These are phyloP conservation scores for Calocybe indica DNA, from an alignment of 768 basidiomycete genomes.

Conservation along the genomic window DNA sequence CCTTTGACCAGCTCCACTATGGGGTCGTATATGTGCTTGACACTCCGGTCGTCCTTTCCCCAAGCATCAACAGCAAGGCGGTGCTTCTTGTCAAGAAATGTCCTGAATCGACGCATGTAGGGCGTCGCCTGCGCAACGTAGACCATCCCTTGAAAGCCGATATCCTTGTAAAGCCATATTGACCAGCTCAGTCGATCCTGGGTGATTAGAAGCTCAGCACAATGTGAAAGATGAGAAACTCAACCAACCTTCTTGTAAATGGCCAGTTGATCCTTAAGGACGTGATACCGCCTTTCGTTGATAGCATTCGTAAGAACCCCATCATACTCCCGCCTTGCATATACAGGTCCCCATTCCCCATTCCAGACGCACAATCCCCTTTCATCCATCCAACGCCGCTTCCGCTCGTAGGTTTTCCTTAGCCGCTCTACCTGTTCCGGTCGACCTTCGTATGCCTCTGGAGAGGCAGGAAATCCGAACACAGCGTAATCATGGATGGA, in stretches of 20 bases:
- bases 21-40: constrained; percentile 57
- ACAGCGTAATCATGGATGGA: constrained; percentile 68
- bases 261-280: constrained; percentile 63
- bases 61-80: constrained; percentile 62
- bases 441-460: constrained; percentile 43
- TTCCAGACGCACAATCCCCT: constrained; percentile 67
- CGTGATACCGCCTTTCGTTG: constrained; percentile 59
- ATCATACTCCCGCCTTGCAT: constrained; percentile 50
- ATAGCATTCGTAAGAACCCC: constrained; percentile 52
- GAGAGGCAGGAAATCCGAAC: constrained; percentile 60
- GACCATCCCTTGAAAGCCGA: constrained; percentile 81
- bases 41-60: constrained; percentile 54
- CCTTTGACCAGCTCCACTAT: constrained; percentile 55
- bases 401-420: constrained; percentile 57
- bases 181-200: constrained; percentile 66
- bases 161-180: constrained; percentile 83
- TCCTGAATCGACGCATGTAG: constrained; percentile 57
- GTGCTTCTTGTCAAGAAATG: constrained; percentile 70
- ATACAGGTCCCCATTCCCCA: constrained; percentile 86
- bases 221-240: background rate
- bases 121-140: constrained; percentile 56
- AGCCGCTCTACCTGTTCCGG: constrained; percentile 45
- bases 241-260: constrained; percentile 53
- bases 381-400: constrained; percentile 73
- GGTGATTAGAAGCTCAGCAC: background rate